A percentile compares a stretch with the other conserved stretches of the same genome.
Evolutionary conservation across 78 protist species (phyloP).

Genomic region (Chrysochromulina tobinii): DNA sequence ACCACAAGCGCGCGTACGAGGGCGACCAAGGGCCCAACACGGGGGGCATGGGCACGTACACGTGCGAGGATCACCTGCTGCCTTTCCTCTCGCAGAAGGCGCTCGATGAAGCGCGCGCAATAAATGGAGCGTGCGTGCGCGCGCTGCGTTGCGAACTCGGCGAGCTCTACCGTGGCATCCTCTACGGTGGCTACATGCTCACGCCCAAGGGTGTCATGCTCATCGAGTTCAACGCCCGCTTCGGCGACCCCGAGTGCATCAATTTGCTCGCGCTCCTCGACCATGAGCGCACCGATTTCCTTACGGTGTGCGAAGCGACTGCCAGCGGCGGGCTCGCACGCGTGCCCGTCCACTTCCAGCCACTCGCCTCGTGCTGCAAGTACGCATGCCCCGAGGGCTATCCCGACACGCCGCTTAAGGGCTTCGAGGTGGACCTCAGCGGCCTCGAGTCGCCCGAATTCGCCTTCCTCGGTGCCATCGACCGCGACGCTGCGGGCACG

Average conservation of each 20-base stretch:
- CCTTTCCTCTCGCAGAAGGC: background rate
- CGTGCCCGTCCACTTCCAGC: background rate
- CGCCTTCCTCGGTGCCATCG: background rate
- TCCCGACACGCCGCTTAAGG: background rate
- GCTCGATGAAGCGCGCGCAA: background rate
- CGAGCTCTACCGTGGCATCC: background rate
- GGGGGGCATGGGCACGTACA: constrained; percentile 39
- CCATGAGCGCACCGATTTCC: background rate
- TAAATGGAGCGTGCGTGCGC: background rate
- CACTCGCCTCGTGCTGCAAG: constrained; percentile 14
- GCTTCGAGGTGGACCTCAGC: background rate
- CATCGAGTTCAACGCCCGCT: constrained; percentile 29
- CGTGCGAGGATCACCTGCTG: constrained; percentile 11
- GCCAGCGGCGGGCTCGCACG: background rate
- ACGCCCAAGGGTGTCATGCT: background rate
- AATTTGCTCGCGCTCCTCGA: constrained; percentile 6
- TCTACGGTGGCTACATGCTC: constrained; percentile 27
- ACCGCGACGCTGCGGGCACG: background rate
- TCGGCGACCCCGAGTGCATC: constrained; percentile 24
- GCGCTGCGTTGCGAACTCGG: background rate
- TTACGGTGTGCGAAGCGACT: background rate
- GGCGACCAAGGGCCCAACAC: constrained; percentile 36
- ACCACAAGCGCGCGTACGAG: constrained; percentile 34
- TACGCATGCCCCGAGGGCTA: constrained; percentile 41
- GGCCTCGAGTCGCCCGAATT: background rate